These are phyloP conservation scores for Acanthamoeba healyi DNA, from an alignment of 208 protist species.

Conservation along the genomic window DNA sequence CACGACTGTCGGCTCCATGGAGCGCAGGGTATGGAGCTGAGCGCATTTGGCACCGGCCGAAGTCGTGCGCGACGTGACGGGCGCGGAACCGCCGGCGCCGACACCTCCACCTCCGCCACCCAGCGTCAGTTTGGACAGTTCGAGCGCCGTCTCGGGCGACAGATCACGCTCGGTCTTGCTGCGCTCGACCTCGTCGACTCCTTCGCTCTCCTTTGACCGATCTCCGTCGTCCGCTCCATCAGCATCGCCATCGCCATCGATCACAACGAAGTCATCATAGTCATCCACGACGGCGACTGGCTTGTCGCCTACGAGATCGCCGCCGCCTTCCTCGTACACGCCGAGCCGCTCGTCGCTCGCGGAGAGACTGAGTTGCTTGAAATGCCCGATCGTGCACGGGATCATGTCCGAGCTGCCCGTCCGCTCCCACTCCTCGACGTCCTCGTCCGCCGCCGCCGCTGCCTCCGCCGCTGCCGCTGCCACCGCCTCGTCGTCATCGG, in stretches of 20 bases:
- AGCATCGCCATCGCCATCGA: not conserved
- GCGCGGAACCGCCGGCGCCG: not conserved
- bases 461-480: not conserved
- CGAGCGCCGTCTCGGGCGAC: no score
- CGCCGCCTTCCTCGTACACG: not conserved
- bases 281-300: not conserved
- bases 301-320: not conserved
- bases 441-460: not conserved
- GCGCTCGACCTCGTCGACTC: not conserved
- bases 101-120: no score
- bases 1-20: not conserved
- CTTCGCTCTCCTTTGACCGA: not conserved
- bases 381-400: constrained; percentile 29
- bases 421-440: constrained; percentile 16
- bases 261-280: not conserved
- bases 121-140: not conserved
- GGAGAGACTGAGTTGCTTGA: constrained; percentile 25
- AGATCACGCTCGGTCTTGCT: no score
- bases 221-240: not conserved
- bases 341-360: not conserved
- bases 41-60: not conserved
- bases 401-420: not conserved
- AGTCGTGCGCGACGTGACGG: not conserved
- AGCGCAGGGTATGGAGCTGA: not conserved
- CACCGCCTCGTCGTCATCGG: not conserved